Base-by-base conservation (phyloP, 176 grass and related monocot species). In the Miscanthus lutarioriparius region DNA sequence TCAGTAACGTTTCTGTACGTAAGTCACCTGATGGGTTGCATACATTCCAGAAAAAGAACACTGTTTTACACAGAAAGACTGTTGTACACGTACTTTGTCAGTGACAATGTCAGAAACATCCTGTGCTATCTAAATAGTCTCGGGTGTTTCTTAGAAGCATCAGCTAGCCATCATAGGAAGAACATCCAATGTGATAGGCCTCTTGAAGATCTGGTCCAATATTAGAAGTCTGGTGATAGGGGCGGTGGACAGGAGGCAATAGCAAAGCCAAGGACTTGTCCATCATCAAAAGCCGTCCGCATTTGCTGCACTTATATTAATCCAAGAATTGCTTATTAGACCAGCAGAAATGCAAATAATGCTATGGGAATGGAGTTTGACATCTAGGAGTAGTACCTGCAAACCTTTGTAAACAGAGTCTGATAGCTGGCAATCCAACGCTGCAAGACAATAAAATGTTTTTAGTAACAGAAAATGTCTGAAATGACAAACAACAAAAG, bases 181-280 rank as follows among this genome's bases (percentile, higher is more conserved):
- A 92, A 73, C 97, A 99, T 64, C 91, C 97, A 85, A 96, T 94
- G 81, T 99, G 97, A 87, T 94, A 94, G 56, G 97, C 91, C 56
- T 85, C 83, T 61, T 77, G 64, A 89, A 89, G 85, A 92, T 96
- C 97, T 67, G 81, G 86, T 27, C 82, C 66, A 80, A 85, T 30
- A 70, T 73, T 86, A 27, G 87, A 89, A 45, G 44, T 91, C 82
- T 89, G 76, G 41, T 82, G 84, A 74, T 91, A 99, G 14, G 89
- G 83, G 49, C 86, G 90, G 37, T 91, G 91, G 59, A 92, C 93
- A 33, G 97, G 93, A 74, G 97, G 93, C 66, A 99, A 94, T 78
- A 94, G 86, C 87, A 94, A 75, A 85, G 91, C 88, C 78, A 89
- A 84, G 51, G 97, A 94, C 54, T 94, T 99, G 80, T 96, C 97